Percentiles rank a stretch among this genome's conserved stretches.
Conservation (phyloP, 2,329 filamentous ascomycete species). For the Didymella segeticola region DNA sequence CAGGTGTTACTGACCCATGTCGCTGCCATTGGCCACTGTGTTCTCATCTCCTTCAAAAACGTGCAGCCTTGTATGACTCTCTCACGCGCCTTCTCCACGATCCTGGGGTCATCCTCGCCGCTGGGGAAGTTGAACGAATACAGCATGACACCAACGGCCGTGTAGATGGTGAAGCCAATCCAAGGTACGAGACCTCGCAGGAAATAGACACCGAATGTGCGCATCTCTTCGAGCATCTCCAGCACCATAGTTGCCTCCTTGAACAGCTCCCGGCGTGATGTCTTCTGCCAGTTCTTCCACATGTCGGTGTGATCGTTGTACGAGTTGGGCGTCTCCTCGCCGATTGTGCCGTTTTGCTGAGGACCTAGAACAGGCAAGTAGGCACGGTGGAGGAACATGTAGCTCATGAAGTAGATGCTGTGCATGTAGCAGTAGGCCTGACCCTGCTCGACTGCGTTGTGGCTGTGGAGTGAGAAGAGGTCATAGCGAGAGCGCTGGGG, state of each 20-base stretch:
- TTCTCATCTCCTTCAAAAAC: conserved; percentile 51
- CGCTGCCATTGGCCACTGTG: conserved; percentile 51
- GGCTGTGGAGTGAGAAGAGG: conserved; percentile 48
- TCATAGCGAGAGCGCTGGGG: conserved; percentile 48
- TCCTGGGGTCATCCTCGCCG: conserved; percentile 43
- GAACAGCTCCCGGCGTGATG: conserved; percentile 46
- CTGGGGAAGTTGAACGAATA: conserved; percentile 50
- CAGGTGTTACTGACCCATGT: conserved; percentile 41
- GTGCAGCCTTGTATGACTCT: conserved; percentile 47
- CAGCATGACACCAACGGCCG: conserved; percentile 50
- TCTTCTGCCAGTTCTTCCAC: conserved; percentile 49
- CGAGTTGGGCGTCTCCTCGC: conserved; percentile 42
- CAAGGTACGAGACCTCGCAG: conserved; percentile 50
- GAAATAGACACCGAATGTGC: conserved; percentile 50
- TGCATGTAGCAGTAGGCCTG: conserved; percentile 53
- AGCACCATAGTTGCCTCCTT: conserved; percentile 47
- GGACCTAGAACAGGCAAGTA: conserved; percentile 50
- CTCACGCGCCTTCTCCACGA: conserved; percentile 41
- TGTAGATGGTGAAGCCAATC: conserved; percentile 53
- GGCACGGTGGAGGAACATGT: conserved; percentile 52
- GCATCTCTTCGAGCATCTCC: conserved; percentile 52
- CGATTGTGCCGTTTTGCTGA: conserved; percentile 31
- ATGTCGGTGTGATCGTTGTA: conserved; percentile 42
- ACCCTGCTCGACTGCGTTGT: conserved; percentile 52
- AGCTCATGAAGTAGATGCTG: conserved; percentile 51